Percentiles rank a stretch among this genome's conserved stretches.
phyloP scores from a whole-genome alignment of 2,329 filamentous ascomycete species.

The Colletotrichum orchidophilum region DNA sequence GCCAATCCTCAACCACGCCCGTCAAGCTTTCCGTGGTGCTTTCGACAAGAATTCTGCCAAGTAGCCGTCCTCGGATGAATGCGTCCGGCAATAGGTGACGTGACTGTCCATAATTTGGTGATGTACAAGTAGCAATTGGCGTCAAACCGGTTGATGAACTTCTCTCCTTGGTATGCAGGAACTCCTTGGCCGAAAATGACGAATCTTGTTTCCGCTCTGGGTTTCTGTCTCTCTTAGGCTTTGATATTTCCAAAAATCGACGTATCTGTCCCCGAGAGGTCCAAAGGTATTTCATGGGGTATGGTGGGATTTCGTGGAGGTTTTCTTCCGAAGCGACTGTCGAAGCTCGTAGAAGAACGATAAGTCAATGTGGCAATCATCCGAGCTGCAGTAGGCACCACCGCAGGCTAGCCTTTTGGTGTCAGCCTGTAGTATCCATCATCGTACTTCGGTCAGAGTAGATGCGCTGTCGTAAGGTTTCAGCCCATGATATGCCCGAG shows the following conservation, averaged over 20 bases:
- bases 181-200: slow-evolving; percentile 46
- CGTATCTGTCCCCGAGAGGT: slow-evolving; percentile 55
- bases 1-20: slow-evolving; percentile 59
- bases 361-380: slow-evolving; percentile 52
- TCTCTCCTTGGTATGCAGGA: slow-evolving; percentile 50
- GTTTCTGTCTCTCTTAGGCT: background rate
- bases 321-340: slow-evolving; percentile 50
- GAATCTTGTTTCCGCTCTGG: slow-evolving; percentile 25
- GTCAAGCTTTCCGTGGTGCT: slow-evolving; percentile 33
- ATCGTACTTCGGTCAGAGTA: slow-evolving; percentile 44
- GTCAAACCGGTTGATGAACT: slow-evolving; percentile 49
- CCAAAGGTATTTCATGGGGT: slow-evolving; percentile 37
- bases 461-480: slow-evolving; percentile 63
- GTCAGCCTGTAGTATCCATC: slow-evolving; percentile 45
- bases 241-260: background rate
- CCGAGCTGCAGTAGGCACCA: slow-evolving; percentile 46
- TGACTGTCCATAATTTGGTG: slow-evolving; percentile 50
- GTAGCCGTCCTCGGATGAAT: slow-evolving; percentile 48
- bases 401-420: slow-evolving; percentile 43
- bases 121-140: slow-evolving; percentile 50
- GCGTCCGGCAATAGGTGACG: slow-evolving; percentile 40
- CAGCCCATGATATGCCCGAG: slow-evolving; percentile 68
- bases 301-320: slow-evolving; percentile 61
- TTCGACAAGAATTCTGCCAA: slow-evolving; percentile 37
- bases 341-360: slow-evolving; percentile 46